A percentile compares a stretch with the other conserved stretches of the same genome.
These are phyloP conservation scores for Rostrohypoxylon terebratum DNA, from an alignment of 495 filamentous ascomycete genomes.

Conservation along the genomic window DNA sequence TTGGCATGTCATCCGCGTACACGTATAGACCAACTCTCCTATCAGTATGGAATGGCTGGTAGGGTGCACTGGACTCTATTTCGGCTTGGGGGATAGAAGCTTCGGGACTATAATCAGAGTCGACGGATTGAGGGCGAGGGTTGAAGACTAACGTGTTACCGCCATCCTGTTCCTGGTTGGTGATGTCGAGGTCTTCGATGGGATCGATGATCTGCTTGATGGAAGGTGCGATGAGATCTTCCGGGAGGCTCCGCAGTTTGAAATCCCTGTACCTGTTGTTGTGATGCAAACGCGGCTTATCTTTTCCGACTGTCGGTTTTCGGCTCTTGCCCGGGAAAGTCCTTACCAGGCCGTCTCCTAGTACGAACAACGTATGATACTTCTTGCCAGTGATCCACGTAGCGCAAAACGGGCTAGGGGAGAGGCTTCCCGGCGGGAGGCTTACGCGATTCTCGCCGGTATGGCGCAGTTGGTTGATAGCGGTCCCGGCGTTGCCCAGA, in stretches of 20 bases:
- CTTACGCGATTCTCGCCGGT: conserved; percentile 86
- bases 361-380: conserved; percentile 66
- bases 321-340: conserved; percentile 72
- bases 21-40: conserved; percentile 77
- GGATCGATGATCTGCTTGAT: conserved; percentile 60
- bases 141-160: conserved; percentile 59
- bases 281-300: conserved; percentile 59
- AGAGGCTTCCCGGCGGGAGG: conserved; percentile 66
- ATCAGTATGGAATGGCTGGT: conserved; percentile 92
- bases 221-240: conserved; percentile 58
- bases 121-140: conserved; percentile 44
- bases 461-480: conserved; percentile 82
- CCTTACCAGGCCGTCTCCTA: conserved; percentile 70
- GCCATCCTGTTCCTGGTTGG: conserved; percentile 57
- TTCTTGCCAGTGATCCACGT: conserved; percentile 66
- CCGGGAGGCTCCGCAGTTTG: conserved; percentile 68
- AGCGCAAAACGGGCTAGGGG: conserved; percentile 65
- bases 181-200: conserved; percentile 62
- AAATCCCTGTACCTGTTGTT: conserved; percentile 71
- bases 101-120: conserved; percentile 54
- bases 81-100: conserved; percentile 84
- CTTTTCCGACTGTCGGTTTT: conserved; percentile 59
- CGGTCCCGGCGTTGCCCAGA: conserved; percentile 81
- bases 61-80: conserved; percentile 91
- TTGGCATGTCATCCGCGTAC: conserved; percentile 55